Conservation (phyloP, 768 basidiomycete genomes). For the Leccinum boreale region DNA sequence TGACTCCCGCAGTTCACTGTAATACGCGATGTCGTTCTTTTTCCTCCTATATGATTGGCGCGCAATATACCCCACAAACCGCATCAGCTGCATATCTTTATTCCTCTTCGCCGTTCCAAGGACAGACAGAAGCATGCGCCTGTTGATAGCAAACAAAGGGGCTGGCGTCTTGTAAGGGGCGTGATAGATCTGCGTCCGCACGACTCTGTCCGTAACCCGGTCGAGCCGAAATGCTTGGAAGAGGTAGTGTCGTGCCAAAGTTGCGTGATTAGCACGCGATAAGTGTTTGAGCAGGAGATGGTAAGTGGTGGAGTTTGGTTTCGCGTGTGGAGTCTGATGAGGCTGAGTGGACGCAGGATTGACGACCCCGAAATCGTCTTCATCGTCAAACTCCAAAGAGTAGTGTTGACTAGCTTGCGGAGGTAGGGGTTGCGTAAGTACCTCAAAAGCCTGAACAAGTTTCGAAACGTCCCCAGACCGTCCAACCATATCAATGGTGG, state of each 20-base stretch:
- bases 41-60: slow-evolving; percentile 47
- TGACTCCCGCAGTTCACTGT: slow-evolving; percentile 31
- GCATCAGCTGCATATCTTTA: slow-evolving; percentile 57
- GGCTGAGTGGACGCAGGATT: slow-evolving; percentile 37
- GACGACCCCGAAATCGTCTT: slow-evolving; percentile 49
- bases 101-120: slow-evolving; percentile 56
- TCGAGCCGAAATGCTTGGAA: slow-evolving; percentile 50
- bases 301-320: slow-evolving; percentile 68
- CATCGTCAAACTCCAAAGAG: slow-evolving; percentile 61
- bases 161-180: slow-evolving; percentile 36
- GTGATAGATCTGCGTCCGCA: slow-evolving; percentile 34
- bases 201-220: slow-evolving; percentile 28
- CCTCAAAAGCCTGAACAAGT: slow-evolving; percentile 74
- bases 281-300: slow-evolving; percentile 58
- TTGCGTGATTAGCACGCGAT: slow-evolving; percentile 42
- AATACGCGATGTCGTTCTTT: slow-evolving; percentile 43
- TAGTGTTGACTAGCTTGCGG: slow-evolving; percentile 41
- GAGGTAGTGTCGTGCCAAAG: slow-evolving; percentile 66
- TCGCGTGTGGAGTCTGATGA: slow-evolving; percentile 40
- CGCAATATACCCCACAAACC: slow-evolving; percentile 53
- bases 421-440: slow-evolving; percentile 70
- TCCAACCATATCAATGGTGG: slow-evolving; percentile 68
- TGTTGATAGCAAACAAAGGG: slow-evolving; percentile 55
- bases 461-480: slow-evolving; percentile 56
- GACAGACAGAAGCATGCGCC: slow-evolving; percentile 53